Conservation (phyloP, 2,329 filamentous ascomycete genomes). For the Didymella arachidicola region DNA sequence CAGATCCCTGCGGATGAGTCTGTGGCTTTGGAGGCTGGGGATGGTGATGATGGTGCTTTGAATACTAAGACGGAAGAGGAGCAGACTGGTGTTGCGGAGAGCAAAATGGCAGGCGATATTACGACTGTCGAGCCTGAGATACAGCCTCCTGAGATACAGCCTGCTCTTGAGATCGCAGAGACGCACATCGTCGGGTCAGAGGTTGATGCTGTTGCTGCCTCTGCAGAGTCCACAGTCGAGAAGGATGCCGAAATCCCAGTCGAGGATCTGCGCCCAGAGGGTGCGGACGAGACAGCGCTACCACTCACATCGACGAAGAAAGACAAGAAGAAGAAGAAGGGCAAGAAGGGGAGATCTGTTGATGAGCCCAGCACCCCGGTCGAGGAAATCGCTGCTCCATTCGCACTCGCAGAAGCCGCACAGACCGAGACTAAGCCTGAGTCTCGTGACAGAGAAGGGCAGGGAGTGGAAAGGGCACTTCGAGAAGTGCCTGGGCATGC, state of each 20-base stretch:
- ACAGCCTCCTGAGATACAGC: background rate
- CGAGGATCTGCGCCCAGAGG: background rate
- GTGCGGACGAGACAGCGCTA: background rate
- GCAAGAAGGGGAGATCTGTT: constrained; percentile 29
- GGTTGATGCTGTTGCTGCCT: background rate
- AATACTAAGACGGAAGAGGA: background rate
- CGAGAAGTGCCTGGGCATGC: background rate
- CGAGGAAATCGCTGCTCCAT: constrained; percentile 7
- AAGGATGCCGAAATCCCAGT: background rate
- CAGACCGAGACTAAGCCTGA: background rate
- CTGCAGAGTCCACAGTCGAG: background rate
- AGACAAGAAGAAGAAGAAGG: constrained; percentile 40
- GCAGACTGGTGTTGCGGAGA: background rate
- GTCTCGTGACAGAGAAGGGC: background rate
- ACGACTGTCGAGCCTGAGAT: background rate
- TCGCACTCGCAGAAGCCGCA: background rate
- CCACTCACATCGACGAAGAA: constrained; percentile 23
- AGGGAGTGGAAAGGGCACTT: background rate
- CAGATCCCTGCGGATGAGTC: background rate
- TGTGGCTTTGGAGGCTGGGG: background rate
- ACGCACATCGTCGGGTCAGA: background rate
- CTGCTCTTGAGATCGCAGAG: background rate
- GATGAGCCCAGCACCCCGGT: constrained; percentile 27
- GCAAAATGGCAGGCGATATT: background rate
- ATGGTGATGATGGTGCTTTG: background rate